phyloP scores from a whole-genome alignment of 306 rosid genomes.

The Leucaena leucocephala region DNA sequence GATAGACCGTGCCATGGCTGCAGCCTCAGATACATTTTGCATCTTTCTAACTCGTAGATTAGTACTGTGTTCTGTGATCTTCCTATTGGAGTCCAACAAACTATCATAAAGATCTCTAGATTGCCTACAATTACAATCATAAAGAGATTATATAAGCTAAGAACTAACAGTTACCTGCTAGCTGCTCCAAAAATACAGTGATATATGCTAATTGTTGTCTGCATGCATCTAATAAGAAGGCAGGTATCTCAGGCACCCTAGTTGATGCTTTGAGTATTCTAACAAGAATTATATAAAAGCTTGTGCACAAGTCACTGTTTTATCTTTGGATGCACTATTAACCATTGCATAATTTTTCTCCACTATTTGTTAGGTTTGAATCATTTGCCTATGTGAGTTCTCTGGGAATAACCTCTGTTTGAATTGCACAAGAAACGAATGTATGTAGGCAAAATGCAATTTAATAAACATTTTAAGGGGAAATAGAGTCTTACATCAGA shows the following conservation, averaged over 20 bases:
- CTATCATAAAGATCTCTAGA: slow-evolving; percentile 68
- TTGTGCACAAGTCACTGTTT: too few species aligned
- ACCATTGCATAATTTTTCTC: too few species aligned
- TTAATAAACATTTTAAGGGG: slow-evolving; percentile 6
- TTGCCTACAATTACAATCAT: slow-evolving; percentile 54
- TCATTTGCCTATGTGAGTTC: neutral
- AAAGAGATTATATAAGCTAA: slow-evolving; percentile 30
- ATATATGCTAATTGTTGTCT: slow-evolving; percentile 21
- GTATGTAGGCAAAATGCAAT: slow-evolving; percentile 8
- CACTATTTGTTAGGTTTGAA: neutral
- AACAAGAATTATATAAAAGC: too few species aligned
- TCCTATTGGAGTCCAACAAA: slow-evolving; percentile 62
- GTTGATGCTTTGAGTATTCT: too few species aligned
- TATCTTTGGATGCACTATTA: too few species aligned
- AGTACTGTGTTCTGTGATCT: slow-evolving; percentile 58
- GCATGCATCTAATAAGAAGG: neutral
- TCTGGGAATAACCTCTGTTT: neutral
- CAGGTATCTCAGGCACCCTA: too few species aligned
- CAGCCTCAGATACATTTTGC: slow-evolving; percentile 71
- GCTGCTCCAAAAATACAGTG: slow-evolving; percentile 21
- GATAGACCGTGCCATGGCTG: slow-evolving; percentile 73
- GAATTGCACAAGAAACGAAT: slow-evolving; percentile 6
- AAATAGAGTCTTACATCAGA: slow-evolving; percentile 62
- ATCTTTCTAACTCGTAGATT: slow-evolving; percentile 59
- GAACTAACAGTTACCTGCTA: slow-evolving; percentile 22